Conservation (phyloP, 1,139 yeast genomes). For the Magnusiomyces magnusii region DNA sequence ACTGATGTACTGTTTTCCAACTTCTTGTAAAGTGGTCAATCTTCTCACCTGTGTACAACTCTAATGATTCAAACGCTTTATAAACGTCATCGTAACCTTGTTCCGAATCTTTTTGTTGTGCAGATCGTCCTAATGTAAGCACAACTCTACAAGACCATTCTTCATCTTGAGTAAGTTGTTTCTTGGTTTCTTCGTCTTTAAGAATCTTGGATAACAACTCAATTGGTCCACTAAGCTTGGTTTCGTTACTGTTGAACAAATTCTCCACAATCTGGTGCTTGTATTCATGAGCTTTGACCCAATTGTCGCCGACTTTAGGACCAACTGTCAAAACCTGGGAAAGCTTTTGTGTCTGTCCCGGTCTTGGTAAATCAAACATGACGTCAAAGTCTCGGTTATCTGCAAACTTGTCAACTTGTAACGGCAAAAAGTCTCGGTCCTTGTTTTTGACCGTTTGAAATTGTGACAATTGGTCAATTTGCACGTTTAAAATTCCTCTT, state of each 20-base stretch:
- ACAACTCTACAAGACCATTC: constrained; percentile 32
- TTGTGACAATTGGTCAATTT: constrained; percentile 12
- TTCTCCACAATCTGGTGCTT: constrained; percentile 23
- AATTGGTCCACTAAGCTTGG: constrained; percentile 15
- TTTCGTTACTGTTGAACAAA: constrained; percentile 19
- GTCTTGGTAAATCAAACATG: constrained; percentile 21
- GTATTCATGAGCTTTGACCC: constrained; percentile 23
- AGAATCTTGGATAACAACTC: background rate
- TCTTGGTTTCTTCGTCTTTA: background rate
- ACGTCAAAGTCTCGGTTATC: constrained; percentile 31
- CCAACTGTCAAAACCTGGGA: constrained; percentile 20
- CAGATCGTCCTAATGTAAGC: constrained; percentile 17
- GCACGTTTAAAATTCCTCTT: constrained; percentile 17
- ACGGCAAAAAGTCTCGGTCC: constrained; percentile 10
- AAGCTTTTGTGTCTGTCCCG: constrained; percentile 4
- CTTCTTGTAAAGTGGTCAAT: background rate
- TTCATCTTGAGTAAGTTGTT: constrained; percentile 30
- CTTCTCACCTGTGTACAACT: constrained; percentile 26
- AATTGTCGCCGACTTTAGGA: constrained; percentile 22
- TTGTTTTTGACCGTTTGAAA: constrained; percentile 18
- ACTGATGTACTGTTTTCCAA: constrained; percentile 21
- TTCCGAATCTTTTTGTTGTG: constrained; percentile 14
- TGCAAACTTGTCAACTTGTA: constrained; percentile 11
- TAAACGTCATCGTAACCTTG: constrained; percentile 16
- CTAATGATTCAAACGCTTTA: constrained; percentile 6